These are phyloP conservation scores for Dactylonectria macrodidyma DNA, from an alignment of 2,329 filamentous ascomycete species.

Conservation along the genomic window DNA sequence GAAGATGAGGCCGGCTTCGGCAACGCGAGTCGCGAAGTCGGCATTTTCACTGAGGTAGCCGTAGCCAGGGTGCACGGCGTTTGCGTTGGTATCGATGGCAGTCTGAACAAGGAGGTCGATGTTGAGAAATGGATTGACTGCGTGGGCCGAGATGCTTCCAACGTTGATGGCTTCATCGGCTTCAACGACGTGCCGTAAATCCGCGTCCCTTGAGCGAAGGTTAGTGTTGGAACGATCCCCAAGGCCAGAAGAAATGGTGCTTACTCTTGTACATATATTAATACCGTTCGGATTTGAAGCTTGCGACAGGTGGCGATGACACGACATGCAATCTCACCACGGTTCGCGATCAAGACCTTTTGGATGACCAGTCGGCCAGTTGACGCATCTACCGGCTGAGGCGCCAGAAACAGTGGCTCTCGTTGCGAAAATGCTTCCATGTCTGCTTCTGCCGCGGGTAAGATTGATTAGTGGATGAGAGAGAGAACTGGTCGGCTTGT, in stretches of 20 bases:
- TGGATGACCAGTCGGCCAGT: conserved; percentile 44
- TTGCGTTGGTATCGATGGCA: conserved; percentile 49
- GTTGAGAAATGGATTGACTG: conserved; percentile 32
- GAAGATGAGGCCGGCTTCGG: conserved; percentile 68
- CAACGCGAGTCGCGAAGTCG: conserved; percentile 68
- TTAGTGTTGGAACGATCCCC: background rate
- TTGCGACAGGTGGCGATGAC: conserved; percentile 44
- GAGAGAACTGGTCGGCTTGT: background rate
- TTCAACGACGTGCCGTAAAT: conserved; percentile 30
- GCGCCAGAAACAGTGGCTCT: background rate
- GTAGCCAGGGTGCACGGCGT: conserved; percentile 39
- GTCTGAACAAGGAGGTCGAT: conserved; percentile 29
- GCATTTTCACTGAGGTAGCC: conserved; percentile 59
- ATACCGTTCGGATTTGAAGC: conserved; percentile 65
- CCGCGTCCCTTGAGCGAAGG: conserved; percentile 25
- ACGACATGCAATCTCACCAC: conserved; percentile 43
- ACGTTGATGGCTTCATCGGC: conserved; percentile 39
- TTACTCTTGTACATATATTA: conserved; percentile 67
- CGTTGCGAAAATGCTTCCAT: background rate
- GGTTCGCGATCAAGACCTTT: conserved; percentile 41
- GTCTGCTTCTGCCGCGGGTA: background rate
- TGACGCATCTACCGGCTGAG: background rate
- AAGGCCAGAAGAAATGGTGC: background rate
- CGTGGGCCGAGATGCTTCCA: conserved; percentile 27
- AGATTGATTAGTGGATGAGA: background rate